Percentiles rank a stretch among this genome's conserved stretches.
These are phyloP conservation scores for Paramyrothecium sp. DNA, from an alignment of 2,329 filamentous ascomycete species.

Conservation along the genomic window DNA sequence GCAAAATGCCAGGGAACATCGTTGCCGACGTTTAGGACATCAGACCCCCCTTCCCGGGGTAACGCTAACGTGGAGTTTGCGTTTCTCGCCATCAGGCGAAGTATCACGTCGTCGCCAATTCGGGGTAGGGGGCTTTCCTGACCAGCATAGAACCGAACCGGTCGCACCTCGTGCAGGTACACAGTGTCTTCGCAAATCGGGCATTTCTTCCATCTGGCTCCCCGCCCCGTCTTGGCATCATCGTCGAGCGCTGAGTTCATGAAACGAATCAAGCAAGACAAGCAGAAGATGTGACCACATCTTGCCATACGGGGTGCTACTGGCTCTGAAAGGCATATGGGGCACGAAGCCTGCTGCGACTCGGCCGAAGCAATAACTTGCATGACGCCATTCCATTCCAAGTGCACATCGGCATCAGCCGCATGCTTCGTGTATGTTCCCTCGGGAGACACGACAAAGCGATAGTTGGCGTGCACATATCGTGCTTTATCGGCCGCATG, in stretches of 20 bases:
- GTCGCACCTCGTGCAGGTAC: slow-evolving; percentile 86
- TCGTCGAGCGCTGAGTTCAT: slow-evolving; percentile 83
- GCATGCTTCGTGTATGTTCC: slow-evolving; percentile 79
- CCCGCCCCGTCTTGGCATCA: slow-evolving; percentile 66
- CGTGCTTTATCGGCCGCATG: slow-evolving; percentile 89
- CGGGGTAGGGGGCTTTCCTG: slow-evolving; percentile 80
- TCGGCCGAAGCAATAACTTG: slow-evolving; percentile 89
- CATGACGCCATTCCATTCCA: slow-evolving; percentile 88
- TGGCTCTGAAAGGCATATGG: slow-evolving; percentile 90
- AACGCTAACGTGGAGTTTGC: slow-evolving; percentile 82
- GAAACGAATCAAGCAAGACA: slow-evolving; percentile 90
- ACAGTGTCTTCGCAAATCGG: slow-evolving; percentile 93
- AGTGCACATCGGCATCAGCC: slow-evolving; percentile 79
- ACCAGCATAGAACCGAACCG: slow-evolving; percentile 86
- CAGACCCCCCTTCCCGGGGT: slow-evolving; percentile 74
- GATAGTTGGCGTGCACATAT: slow-evolving; percentile 92
- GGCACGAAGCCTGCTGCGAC: slow-evolving; percentile 85
- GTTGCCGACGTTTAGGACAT: slow-evolving; percentile 65
- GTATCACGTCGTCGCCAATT: slow-evolving; percentile 84
- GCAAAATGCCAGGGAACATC: slow-evolving; percentile 95
- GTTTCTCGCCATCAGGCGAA: slow-evolving; percentile 80
- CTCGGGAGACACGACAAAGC: slow-evolving; percentile 87
- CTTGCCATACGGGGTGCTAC: slow-evolving; percentile 95
- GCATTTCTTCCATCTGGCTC: slow-evolving; percentile 86
- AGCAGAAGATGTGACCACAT: slow-evolving; percentile 95